Evolutionary conservation across 345 rosid species (phyloP).

Genomic region (Anastatica hierochuntica): DNA sequence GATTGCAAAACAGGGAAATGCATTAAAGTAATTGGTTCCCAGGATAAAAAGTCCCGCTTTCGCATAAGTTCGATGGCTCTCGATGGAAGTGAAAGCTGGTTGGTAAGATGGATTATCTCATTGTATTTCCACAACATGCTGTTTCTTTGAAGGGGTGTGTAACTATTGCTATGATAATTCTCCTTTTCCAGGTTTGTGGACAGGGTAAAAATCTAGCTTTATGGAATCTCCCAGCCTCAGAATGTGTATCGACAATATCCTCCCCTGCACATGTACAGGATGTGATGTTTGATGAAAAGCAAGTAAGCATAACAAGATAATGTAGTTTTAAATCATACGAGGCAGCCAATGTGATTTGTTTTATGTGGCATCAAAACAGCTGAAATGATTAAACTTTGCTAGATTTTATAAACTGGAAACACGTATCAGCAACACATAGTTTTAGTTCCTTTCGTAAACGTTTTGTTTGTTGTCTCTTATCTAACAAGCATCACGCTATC

Average conservation of each 20-base stretch:
- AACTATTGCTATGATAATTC: conserved; percentile 2
- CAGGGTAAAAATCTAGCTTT: conserved; percentile 51
- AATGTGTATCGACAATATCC: conserved; percentile 53
- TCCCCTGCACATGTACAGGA: conserved; percentile 51
- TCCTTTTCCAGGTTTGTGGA: conserved; percentile 63
- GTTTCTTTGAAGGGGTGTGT: neutral
- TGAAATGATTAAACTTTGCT: too few relatives aligned
- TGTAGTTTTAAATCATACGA: conserved; percentile 6
- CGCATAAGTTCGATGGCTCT: conserved; percentile 73
- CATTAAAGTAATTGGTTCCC: conserved; percentile 46
- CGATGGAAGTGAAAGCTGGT: conserved; percentile 95
- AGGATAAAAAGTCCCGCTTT: conserved; percentile 35
- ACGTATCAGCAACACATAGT: neutral
- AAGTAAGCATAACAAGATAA: conserved; percentile 30
- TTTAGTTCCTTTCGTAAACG: neutral
- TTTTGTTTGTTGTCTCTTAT: too few relatives aligned
- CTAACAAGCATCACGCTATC: conserved; percentile 22
- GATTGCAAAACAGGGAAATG: conserved; percentile 95
- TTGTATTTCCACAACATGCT: neutral
- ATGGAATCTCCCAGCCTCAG: conserved; percentile 87
- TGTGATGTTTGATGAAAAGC: conserved; percentile 62
- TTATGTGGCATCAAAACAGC: too few relatives aligned
- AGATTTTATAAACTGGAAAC: neutral
- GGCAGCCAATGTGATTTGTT: too few relatives aligned
- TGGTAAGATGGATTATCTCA: conserved; percentile 51